These are phyloP conservation scores for Aspergillus mulundensis DNA, from an alignment of 495 filamentous ascomycete genomes.

Conservation along the genomic window DNA sequence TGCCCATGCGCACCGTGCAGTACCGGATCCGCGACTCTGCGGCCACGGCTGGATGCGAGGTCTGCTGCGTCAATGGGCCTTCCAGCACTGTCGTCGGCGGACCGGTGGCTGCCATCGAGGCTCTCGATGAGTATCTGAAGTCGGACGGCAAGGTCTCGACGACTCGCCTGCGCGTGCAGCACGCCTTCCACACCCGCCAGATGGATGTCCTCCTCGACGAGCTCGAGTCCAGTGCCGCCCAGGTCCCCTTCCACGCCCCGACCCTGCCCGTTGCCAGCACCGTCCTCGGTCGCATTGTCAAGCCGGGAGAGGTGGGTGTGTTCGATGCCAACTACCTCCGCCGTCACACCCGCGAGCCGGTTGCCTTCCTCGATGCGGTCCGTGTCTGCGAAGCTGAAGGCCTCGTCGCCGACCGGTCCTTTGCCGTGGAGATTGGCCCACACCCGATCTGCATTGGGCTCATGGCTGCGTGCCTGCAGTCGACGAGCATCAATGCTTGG, in stretches of 20 bases:
- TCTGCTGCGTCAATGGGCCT: conserved; percentile 61
- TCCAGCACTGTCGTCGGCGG: conserved; percentile 59
- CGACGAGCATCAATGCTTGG: background rate
- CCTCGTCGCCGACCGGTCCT: background rate
- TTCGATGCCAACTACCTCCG: conserved; percentile 30
- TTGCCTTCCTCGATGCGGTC: conserved; percentile 30
- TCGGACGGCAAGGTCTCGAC: conserved; percentile 5
- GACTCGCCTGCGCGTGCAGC: conserved; percentile 41
- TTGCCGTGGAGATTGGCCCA: conserved; percentile 5
- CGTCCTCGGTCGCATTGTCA: conserved; percentile 19
- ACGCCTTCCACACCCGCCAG: conserved; percentile 50
- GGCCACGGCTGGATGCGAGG: conserved; percentile 15
- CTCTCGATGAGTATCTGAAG: background rate
- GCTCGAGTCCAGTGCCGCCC: conserved; percentile 32
- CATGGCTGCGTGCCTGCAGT: background rate
- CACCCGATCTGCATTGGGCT: background rate
- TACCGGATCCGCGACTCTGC: background rate
- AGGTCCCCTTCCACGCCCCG: conserved; percentile 34
- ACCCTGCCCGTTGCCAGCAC: conserved; percentile 32
- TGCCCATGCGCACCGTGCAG: background rate
- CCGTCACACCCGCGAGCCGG: conserved; percentile 25
- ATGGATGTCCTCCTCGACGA: conserved; percentile 44
- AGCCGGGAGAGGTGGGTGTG: conserved; percentile 1
- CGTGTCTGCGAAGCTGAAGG: background rate
- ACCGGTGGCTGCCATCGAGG: conserved; percentile 27